Base-by-base conservation (phyloP, 805 yeast species). In the Cyberlindnera nakhonratchasimensis region DNA sequence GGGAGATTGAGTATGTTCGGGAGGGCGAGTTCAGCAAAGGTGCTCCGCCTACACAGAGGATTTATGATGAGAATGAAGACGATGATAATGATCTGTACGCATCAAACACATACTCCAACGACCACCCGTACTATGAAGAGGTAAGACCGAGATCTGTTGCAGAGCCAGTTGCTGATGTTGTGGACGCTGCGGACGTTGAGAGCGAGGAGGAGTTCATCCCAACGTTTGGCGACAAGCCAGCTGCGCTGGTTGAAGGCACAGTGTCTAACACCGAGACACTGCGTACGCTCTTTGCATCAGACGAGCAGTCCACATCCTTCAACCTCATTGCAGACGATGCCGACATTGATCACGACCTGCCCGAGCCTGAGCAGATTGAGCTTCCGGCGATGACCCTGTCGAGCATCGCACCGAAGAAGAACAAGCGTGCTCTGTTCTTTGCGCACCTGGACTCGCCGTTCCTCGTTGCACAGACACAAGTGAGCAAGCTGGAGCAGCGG, bases 381-480 rank as follows among this genome's bases (percentile, higher is more conserved):
- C 39, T 51, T 6, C 52, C 53, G 23, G 48, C 51, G 7, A 39
- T 39, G 5, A 37, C 25, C 6, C 48, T 47, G 10, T 46, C 50
- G 1, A 51, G 55, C 12, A 45, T 60, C 4, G 34, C 39, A 2
- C 39, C 63, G 34, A 54, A 57, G 24, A 63, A 63, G 32, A 61
- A 54, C 43, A 69, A 59, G 50, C 63, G 63, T 29, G 55, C 65
- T 35, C 66, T 89, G 26, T 90, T 91, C 62, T 91, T 95, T 74
- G 67, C 82, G 2, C 97, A 91, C 59, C 66, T 71, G 11, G 84
- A 84, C 16, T 90, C 97, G 1, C 96, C 96, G 1, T 91, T 87
- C 64, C 67, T 91, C 49, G 77, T 76, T 38, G 82, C 96, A 0
- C 98, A 90, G 64, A 72, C 96, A 0, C 96, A 86, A 59, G 61